Conservation (phyloP, 495 filamentous ascomycete species). For the Opeltia flavorubescens region DNA sequence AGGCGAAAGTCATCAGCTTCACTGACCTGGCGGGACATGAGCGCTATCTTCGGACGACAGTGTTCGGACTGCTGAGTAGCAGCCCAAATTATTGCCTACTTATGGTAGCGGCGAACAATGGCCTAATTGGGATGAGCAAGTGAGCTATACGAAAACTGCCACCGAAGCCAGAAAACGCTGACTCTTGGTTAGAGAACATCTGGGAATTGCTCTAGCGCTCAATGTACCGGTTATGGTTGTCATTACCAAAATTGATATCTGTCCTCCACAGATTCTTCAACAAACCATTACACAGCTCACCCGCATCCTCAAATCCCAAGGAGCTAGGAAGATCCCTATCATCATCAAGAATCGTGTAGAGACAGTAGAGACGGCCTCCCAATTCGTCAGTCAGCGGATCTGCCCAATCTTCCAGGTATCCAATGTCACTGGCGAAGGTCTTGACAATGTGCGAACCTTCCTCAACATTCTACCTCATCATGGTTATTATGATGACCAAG, state of each 20-base stretch:
- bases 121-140: constrained; percentile 93
- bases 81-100: constrained; percentile 95
- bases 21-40: constrained; percentile 94
- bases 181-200: constrained; percentile 47
- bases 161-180: not conserved
- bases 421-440: constrained; percentile 84
- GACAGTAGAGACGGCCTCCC: constrained; percentile 86
- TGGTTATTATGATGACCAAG: constrained; percentile 78
- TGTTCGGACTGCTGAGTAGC: constrained; percentile 87
- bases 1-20: constrained; percentile 88
- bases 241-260: constrained; percentile 98
- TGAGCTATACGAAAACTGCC: constrained; percentile 9
- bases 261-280: constrained; percentile 86
- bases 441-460: constrained; percentile 74
- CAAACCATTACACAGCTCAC: constrained; percentile 87
- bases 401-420: constrained; percentile 97
- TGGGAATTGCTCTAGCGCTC: constrained; percentile 85
- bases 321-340: constrained; percentile 92
- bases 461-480: constrained; percentile 92
- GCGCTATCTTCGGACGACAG: constrained; percentile 86
- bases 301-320: constrained; percentile 84
- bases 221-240: constrained; percentile 98
- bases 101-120: constrained; percentile 98
- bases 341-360: constrained; percentile 87
- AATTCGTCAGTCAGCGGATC: constrained; percentile 90